These are phyloP conservation scores for Leucocoprinus birnbaumii DNA, from an alignment of 768 basidiomycete genomes.

Conservation along the genomic window DNA sequence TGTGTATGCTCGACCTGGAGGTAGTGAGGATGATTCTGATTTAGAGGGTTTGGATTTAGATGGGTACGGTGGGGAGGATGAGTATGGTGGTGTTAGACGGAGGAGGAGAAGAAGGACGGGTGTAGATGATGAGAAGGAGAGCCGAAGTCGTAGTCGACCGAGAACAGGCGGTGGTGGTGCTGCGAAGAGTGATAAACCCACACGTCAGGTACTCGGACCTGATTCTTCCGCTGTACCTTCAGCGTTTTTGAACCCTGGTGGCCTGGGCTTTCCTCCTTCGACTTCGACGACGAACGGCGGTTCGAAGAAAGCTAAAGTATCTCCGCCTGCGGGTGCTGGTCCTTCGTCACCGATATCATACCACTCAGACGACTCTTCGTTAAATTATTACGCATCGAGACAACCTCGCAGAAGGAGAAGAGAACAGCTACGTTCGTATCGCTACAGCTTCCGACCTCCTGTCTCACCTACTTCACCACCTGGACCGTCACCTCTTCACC, in stretches of 20 bases:
- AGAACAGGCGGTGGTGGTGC: too few species aligned
- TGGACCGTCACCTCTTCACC: background rate
- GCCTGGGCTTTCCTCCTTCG: background rate
- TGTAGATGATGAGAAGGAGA: too few species aligned
- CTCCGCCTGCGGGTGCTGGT: background rate
- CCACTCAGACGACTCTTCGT: constrained; percentile 9
- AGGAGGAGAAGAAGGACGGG: background rate
- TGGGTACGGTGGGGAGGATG: too few species aligned
- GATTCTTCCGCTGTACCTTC: background rate
- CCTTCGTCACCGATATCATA: constrained; percentile 8
- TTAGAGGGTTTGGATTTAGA: too few species aligned
- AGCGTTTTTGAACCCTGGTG: background rate
- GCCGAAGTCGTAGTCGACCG: background rate
- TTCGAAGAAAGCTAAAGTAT: too few species aligned
- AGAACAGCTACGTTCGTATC: constrained; percentile 22
- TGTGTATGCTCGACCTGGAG: background rate
- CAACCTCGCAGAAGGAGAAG: constrained; percentile 17
- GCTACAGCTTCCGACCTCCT: constrained; percentile 22
- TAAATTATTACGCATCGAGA: background rate
- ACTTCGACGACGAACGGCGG: background rate
- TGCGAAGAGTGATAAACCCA: too few species aligned
- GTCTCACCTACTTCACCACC: background rate
- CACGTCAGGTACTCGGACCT: background rate
- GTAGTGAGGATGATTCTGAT: background rate
- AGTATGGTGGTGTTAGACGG: background rate